Base-by-base conservation (phyloP, 2,329 filamentous ascomycete species). In the Trematosphaeria pertusa region DNA sequence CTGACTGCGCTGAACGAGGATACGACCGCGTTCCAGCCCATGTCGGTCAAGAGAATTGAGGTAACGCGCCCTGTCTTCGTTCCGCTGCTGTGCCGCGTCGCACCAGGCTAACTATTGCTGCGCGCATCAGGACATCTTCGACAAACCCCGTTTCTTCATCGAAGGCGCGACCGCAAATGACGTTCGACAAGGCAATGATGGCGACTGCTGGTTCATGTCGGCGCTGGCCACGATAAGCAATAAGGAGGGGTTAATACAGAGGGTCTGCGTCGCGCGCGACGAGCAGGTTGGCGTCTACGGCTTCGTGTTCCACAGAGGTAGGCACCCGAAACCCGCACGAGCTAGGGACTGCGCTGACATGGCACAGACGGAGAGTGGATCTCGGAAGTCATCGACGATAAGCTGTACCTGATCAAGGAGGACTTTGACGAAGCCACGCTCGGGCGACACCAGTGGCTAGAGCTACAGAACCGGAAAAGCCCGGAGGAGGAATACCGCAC, bases 301-400 rank as follows among this genome's bases (percentile, higher is more conserved):
- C 1, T 94, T 94, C 56, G 88, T 94, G 9, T 93, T 94, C 64
- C 84, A 88, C 70, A 82, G 89, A 56, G 82, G 82, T 78, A 70
- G 53, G 69, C 24, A 28, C 26, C 34, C 42, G 37, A 43, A 5
- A 32, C 15, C 19, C 43, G 28, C 45, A 32, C 26, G 10, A 38
- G 28, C 5, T 36, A 39, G 37, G 46, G 40, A 45, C 43, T 38
- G 22, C 33, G 51, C 67, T 71, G 34, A 71, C 50, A 12, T 44
- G 11, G 37, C 36, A 37, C 55, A 82, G 89, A 93, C 58, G 91
- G 91, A 42, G 89, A 94, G 71, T 96, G 91, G 91, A 88, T 93
- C 46, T 91, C 91, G 59, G 91, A 89, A 47, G 92, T 96, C 52
- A 85, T 96, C 48, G 91, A 96, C 64, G 91, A 96, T 71, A 95